These are phyloP conservation scores for Cyclospora cayetanensis DNA, from an alignment of 169 alveolate species.

Conservation along the genomic window DNA sequence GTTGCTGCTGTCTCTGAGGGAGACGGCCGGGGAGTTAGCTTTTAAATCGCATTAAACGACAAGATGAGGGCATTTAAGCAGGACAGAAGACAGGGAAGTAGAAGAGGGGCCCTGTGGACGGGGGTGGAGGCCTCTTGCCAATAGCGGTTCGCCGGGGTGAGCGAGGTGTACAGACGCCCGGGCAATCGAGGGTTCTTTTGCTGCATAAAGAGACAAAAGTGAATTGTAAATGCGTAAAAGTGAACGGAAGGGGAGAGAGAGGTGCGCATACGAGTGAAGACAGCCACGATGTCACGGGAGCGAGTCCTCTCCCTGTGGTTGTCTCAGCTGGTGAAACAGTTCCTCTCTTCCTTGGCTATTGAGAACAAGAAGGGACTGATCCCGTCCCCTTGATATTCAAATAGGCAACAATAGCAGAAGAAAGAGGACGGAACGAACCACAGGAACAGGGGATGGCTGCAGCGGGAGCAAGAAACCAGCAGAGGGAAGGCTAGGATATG, in stretches of 20 bases:
- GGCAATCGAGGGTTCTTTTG: neutral
- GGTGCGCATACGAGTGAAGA: neutral
- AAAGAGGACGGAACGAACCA: neutral
- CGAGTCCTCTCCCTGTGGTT: neutral
- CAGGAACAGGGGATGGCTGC: neutral
- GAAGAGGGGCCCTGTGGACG: neutral
- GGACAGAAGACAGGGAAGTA: neutral
- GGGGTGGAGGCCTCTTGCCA: neutral
- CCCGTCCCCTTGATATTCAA: no score
- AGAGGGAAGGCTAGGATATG: constrained; percentile 2
- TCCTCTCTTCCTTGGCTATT: no score
- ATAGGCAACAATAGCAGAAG: neutral
- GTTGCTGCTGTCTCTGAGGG: neutral
- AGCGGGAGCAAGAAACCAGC: neutral
- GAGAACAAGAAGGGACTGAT: neutral
- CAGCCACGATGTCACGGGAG: neutral
- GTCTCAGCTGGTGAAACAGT: neutral
- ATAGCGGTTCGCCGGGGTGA: neutral
- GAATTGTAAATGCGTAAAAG: neutral
- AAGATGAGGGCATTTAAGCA: no score
- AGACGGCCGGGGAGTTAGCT: neutral
- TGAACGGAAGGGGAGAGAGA: neutral
- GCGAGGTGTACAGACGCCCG: neutral
- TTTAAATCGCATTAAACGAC: neutral
- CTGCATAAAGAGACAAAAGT: neutral